Percentiles rank a stretch among this genome's conserved stretches.
These are phyloP conservation scores for Colletotrichum truncatum DNA, from an alignment of 2,329 filamentous ascomycete genomes.

Conservation along the genomic window DNA sequence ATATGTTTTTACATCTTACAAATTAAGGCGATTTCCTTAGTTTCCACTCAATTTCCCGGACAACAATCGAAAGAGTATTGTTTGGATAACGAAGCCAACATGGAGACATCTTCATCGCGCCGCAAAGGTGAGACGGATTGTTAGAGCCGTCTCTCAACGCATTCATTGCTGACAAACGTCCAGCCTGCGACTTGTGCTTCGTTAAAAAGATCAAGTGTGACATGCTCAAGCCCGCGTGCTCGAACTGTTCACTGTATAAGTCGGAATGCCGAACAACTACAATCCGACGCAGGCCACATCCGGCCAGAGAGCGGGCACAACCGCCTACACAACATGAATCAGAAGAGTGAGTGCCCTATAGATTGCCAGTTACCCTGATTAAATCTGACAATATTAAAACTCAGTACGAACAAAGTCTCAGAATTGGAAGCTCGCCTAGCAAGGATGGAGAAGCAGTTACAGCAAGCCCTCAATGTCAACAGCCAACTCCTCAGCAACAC, in stretches of 20 bases:
- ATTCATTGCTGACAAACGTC: constrained; percentile 1
- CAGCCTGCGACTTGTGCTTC: constrained; percentile 54
- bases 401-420: constrained; percentile 14
- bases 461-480: constrained; percentile 38
- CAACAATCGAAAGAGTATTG: too few species aligned
- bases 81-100: constrained; percentile 22
- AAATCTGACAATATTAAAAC: too few species aligned
- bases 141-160: neutral
- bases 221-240: constrained; percentile 52
- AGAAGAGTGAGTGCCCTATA: neutral
- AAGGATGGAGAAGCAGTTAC: constrained; percentile 42
- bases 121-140: constrained; percentile 33
- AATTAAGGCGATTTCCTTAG: too few species aligned
- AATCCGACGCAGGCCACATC: constrained; percentile 36
- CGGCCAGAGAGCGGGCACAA: constrained; percentile 22
- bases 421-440: constrained; percentile 38
- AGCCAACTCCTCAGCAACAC: neutral
- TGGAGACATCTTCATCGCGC: constrained; percentile 40
- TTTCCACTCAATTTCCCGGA: too few species aligned
- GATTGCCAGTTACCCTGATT: too few species aligned
- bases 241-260: constrained; percentile 53
- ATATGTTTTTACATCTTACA: too few species aligned
- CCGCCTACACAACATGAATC: constrained; percentile 16
- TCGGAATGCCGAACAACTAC: constrained; percentile 46
- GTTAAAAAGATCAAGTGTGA: constrained; percentile 58